Evolutionary conservation across 495 filamentous ascomycete genomes (phyloP), one percentile per base, ranked within the genome.

Genomic region (Aspergillus incahuasiensis): DNA sequence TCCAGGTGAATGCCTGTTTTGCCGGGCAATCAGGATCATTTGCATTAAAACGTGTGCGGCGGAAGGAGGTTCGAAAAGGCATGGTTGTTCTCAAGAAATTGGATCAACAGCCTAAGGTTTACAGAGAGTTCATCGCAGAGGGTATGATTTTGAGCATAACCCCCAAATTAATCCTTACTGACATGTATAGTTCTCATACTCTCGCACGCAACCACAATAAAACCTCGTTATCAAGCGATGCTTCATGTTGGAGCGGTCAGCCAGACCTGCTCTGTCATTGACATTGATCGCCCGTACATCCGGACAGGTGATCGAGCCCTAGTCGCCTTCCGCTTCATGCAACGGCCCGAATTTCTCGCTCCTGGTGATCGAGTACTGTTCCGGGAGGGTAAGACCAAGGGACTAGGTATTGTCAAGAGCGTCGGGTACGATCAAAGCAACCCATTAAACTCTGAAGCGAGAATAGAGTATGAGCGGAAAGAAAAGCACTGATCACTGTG

Each of bases 211-310:
- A 98, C 94, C n/a, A 98, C 94, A 43, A 98, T 98, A 70, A 94
- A 95, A 68, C 91, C 89, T 6, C 92, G 92, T 63, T 98, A 98
- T 65, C 94, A 98, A 70, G 95, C 94, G 5, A 98, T 98, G 94
- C 80, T 98, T 19, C 94, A 98, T 63, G 94, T 98, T 18, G 94
- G 94, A 7, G 89, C 94, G 1, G 89, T 98, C 49, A 90, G 86
- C 53, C 94, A 98, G 71, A 98, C 94, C 0, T 97, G 95, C 60
- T 85, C 91, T 6, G 97, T 98, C 63, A 96, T 98, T 61, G 94
- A 97, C 63, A 95, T 98, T 55, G 94, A 98, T 65, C 86, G 92
- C n/a, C 87, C 88, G 19, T 95, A 91, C 62, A 96, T 98, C 62
- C 81, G 94, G 12, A 97, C 95, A 0, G 94, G 94, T 5, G 94